Conservation (phyloP, 2,329 filamentous ascomycete species). For the Aspergillus sp. region DNA sequence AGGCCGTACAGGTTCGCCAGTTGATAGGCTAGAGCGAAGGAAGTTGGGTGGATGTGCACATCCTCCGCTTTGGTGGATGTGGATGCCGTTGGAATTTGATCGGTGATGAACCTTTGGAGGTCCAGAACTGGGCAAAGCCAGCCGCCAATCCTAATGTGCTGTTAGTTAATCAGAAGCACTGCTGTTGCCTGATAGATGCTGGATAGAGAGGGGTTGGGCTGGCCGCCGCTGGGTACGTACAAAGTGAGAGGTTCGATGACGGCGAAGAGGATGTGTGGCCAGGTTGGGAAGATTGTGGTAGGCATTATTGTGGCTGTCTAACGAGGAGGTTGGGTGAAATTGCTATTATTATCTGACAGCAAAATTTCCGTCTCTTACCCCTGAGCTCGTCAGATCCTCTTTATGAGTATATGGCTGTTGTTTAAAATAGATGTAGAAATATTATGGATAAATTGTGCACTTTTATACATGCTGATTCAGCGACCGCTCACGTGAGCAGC, state of each 20-base stretch:
- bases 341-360: background rate
- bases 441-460: background rate
- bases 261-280: constrained; percentile 70
- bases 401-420: too few species aligned
- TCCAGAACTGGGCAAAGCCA: constrained; percentile 61
- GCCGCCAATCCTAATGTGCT: constrained; percentile 59
- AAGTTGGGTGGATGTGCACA: constrained; percentile 39
- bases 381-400: too few species aligned
- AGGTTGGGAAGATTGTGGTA: constrained; percentile 60
- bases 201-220: constrained; percentile 1
- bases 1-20: constrained; percentile 73
- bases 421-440: too few species aligned
- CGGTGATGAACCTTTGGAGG: constrained; percentile 65
- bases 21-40: constrained; percentile 66
- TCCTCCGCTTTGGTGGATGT: constrained; percentile 21
- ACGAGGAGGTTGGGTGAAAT: background rate
- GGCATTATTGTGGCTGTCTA: constrained; percentile 26
- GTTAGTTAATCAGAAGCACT: constrained; percentile 13
- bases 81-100: constrained; percentile 58
- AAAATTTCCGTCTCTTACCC: too few species aligned
- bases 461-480: constrained; percentile 17
- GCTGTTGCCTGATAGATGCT: background rate
- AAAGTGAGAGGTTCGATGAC: constrained; percentile 71
- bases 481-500: background rate
- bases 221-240: constrained; percentile 44